Evolutionary conservation across 2,329 filamentous ascomycete species (phyloP).

Genomic region (Aspergillus quadricinctus): DNA sequence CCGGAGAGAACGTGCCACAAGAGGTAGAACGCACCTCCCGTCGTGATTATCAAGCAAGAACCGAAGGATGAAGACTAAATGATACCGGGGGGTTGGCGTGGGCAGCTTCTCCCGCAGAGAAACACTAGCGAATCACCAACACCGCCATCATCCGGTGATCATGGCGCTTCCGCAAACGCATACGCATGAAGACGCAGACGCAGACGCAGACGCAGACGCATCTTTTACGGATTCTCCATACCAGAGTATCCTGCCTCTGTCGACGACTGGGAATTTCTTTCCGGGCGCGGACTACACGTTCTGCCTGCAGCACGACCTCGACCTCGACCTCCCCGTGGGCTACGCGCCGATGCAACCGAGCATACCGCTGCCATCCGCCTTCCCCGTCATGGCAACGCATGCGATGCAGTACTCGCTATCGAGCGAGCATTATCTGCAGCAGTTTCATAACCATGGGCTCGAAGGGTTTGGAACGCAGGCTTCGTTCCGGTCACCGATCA

Average conservation of each 20-base stretch:
- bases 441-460: background rate
- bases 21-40: conserved; percentile 21
- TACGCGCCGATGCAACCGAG: background rate
- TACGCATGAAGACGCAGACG: conserved; percentile 29
- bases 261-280: background rate
- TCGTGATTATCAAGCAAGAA: background rate
- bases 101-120: conserved; percentile 39
- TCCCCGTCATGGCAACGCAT: background rate
- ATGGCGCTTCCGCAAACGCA: conserved; percentile 29
- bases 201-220: conserved; percentile 30
- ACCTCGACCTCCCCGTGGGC: background rate
- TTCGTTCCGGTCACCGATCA: background rate
- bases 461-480: background rate
- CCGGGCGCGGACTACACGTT: background rate
- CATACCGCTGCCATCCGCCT: background rate
- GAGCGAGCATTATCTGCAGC: background rate
- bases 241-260: background rate
- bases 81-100: background rate
- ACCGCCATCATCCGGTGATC: conserved; percentile 34
- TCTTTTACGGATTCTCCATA: background rate
- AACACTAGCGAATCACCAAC: conserved; percentile 38
- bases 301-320: background rate
- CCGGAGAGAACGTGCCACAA: conserved; percentile 36
- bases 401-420: background rate
- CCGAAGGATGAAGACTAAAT: background rate